Percentiles rank a stretch among this genome's conserved stretches.
phyloP scores from a whole-genome alignment of 331 rosid genomes.

The Saraca asoca region DNA sequence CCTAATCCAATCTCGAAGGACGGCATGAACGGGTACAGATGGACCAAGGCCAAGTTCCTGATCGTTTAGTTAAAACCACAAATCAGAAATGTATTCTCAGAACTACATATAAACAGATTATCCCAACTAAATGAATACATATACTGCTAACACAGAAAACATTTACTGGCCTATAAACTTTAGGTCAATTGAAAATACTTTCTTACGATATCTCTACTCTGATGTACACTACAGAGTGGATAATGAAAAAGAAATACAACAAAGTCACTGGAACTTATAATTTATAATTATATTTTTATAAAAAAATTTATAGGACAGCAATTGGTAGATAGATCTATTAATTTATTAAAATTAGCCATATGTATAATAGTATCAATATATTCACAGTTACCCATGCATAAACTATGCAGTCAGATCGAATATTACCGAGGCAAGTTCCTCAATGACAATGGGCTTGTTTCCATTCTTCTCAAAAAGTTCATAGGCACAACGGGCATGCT shows the following conservation, averaged over 20 bases:
- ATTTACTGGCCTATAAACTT: background rate
- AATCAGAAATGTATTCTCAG: too few relatives aligned
- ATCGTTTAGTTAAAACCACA: too few relatives aligned
- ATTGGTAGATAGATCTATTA: background rate
- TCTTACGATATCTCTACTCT: slow-evolving; percentile 6
- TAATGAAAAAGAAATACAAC: too few relatives aligned
- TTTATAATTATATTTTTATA: too few relatives aligned
- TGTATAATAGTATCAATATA: background rate
- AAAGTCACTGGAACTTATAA: background rate
- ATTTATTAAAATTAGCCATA: slow-evolving; percentile 10
- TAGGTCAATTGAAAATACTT: slow-evolving; percentile 13
- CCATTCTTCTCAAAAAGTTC: slow-evolving; percentile 95
- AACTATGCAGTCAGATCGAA: slow-evolving; percentile 17
- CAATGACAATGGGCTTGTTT: slow-evolving; percentile 87
- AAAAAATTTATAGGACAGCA: background rate
- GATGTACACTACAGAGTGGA: slow-evolving; percentile 21
- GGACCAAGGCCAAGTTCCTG: slow-evolving; percentile 99
- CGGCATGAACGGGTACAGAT: slow-evolving; percentile 88
- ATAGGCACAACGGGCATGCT: slow-evolving; percentile 90
- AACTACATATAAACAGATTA: too few relatives aligned
- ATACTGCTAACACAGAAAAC: too few relatives aligned
- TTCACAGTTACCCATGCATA: slow-evolving; percentile 10
- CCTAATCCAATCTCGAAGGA: slow-evolving; percentile 95
- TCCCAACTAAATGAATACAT: too few relatives aligned
- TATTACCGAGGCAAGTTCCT: slow-evolving; percentile 97